phyloP scores from a whole-genome alignment of 441 rosid species.

The Populus tomentosa region DNA sequence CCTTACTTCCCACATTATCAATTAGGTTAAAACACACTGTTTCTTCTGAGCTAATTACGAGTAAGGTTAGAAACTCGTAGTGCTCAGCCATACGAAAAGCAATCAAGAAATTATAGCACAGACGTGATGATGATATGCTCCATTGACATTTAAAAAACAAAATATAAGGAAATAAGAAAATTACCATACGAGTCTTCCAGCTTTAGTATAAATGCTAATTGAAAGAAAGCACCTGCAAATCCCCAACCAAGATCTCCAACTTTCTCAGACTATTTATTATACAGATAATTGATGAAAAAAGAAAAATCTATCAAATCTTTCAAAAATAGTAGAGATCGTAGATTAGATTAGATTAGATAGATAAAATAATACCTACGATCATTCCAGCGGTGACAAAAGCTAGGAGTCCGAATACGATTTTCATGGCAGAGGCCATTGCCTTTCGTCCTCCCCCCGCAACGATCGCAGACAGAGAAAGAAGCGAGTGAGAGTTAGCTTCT shows the following conservation, averaged over 20 bases:
- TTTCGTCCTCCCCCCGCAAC: neutral
- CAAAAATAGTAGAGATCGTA: neutral
- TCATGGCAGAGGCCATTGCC: constrained; percentile 63
- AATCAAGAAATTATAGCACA: too few species aligned
- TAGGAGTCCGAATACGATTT: constrained; percentile 68
- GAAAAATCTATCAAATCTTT: neutral
- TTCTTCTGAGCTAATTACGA: too few species aligned
- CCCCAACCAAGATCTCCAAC: constrained; percentile 11
- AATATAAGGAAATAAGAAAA: neutral
- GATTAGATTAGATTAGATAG: too few species aligned
- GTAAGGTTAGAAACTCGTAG: too few species aligned
- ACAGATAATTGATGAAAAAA: neutral
- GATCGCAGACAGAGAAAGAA: neutral
- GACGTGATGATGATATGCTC: too few species aligned
- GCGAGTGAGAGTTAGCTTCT: neutral
- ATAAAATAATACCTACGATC: constrained; percentile 58
- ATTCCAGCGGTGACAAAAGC: constrained; percentile 89
- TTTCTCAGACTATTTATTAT: neutral
- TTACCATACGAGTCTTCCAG: constrained; percentile 77
- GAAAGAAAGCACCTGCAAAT: constrained; percentile 75
- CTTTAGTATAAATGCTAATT: constrained; percentile 63
- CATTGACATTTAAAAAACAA: neutral
- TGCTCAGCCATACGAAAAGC: too few species aligned
- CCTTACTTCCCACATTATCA: too few species aligned
- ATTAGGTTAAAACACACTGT: too few species aligned